These are phyloP conservation scores for Casuarina cunninghamiana DNA, from an alignment of 306 rosid genomes.

Conservation along the genomic window DNA sequence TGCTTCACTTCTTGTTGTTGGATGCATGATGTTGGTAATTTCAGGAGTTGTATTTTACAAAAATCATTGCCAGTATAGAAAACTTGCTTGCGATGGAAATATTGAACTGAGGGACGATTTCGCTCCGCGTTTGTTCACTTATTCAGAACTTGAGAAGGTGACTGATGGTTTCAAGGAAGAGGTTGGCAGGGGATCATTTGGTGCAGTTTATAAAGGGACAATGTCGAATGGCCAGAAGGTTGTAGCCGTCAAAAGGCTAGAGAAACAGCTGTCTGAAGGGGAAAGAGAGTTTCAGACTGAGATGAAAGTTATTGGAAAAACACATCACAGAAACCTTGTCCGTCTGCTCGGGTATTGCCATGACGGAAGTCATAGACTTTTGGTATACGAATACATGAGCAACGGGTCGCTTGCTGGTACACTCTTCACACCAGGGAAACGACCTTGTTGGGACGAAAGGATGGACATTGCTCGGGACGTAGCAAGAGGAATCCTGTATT, in stretches of 20 bases:
- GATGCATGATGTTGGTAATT: neutral
- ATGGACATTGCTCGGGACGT: neutral
- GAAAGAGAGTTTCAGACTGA: slow-evolving; percentile 4
- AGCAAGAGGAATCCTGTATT: neutral
- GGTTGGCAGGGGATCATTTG: neutral
- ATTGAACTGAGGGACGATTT: neutral
- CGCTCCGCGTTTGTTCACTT: neutral
- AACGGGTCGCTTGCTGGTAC: neutral
- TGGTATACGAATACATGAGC: slow-evolving; percentile 1
- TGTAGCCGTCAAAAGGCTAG: neutral
- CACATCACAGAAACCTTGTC: neutral
- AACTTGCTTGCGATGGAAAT: neutral
- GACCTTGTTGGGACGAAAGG: neutral
- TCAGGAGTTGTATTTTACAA: neutral
- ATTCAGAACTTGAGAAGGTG: neutral
- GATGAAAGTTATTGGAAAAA: slow-evolving; percentile 1
- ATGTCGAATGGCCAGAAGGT: neutral
- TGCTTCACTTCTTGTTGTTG: neutral
- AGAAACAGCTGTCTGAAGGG: neutral
- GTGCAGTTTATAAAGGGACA: neutral
- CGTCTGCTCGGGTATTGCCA: neutral
- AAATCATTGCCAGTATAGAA: neutral
- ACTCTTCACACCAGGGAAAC: neutral
- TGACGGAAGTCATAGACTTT: slow-evolving; percentile 1
- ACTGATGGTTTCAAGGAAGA: neutral